Evolutionary conservation across 495 filamentous ascomycete genomes (phyloP).

Genomic region (Talaromyces stipitatus): DNA sequence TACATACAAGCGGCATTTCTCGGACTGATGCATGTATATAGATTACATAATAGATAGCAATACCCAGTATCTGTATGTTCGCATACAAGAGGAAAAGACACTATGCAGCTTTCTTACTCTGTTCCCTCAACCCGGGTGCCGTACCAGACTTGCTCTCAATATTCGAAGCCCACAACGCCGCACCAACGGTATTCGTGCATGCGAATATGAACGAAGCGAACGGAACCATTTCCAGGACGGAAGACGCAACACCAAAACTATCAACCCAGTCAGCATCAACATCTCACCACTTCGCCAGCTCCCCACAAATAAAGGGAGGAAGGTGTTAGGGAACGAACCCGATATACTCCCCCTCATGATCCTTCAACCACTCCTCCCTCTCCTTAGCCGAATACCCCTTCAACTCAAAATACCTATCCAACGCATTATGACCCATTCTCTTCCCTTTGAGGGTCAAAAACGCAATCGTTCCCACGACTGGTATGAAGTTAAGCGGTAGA

Average conservation of each 20-base stretch:
- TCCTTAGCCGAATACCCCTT: slow-evolving; percentile 65
- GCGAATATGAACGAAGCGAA: slow-evolving; percentile 74
- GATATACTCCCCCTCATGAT: slow-evolving; percentile 60
- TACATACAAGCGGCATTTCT: neutral
- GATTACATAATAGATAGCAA: neutral
- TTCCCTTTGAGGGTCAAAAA: slow-evolving; percentile 74
- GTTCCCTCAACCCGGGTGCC: slow-evolving; percentile 44
- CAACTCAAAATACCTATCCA: slow-evolving; percentile 76
- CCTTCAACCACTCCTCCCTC: slow-evolving; percentile 55
- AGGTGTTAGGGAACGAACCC: slow-evolving; percentile 59
- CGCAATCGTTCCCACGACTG: slow-evolving; percentile 72
- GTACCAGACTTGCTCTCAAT: slow-evolving; percentile 56
- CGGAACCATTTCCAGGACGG: slow-evolving; percentile 78
- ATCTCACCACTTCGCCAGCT: slow-evolving; percentile 30
- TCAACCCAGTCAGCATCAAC: slow-evolving; percentile 10
- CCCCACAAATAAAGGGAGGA: slow-evolving; percentile 19
- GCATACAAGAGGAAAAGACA: too few relatives aligned
- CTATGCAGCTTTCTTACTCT: slow-evolving; percentile 41
- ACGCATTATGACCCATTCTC: slow-evolving; percentile 40
- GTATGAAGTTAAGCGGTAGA: slow-evolving; percentile 88
- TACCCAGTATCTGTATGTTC: neutral
- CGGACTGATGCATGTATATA: neutral
- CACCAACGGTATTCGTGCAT: slow-evolving; percentile 88
- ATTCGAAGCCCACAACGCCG: slow-evolving; percentile 90
- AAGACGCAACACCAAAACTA: slow-evolving; percentile 72